Evolutionary conservation across 163 green algal genomes (phyloP), one percentile per base, ranked within the genome.

Genomic region (Prototheca wickerhamii): DNA sequence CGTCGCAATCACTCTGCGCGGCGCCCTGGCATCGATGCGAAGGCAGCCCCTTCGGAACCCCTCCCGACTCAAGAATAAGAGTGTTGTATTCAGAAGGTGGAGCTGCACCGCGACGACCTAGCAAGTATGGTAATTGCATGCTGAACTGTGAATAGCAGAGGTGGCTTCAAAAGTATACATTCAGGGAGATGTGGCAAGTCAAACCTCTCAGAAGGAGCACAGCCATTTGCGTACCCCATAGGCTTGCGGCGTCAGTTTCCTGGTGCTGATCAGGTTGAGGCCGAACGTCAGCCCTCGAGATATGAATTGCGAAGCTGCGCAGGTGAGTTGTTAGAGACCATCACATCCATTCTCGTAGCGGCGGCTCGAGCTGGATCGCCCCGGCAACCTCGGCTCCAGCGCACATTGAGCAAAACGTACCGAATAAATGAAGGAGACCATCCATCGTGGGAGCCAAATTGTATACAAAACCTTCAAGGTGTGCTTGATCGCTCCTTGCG

Each of bases 11-110:
- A 86, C 68, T 60, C 43, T 66, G 3, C 2, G 4, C 2, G 29
- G 17, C 25, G 30, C 0, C 55, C 50, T 28, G 18, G 10, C 35
- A 23, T 67, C 35, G 20, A 76, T 62, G 3, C 86, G 76, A 35
- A 95, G 66, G 63, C 90, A 92, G 15, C 80, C 89, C 4, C 89
- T 58, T 0, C 89, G 76, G 34, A 96, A 85, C 26, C 90, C 90
- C 53, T 97, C 90, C 3, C 90, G 67, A 61, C 81, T 89, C 1
- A 97, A 71, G 43, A 92, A 86, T 20, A 97, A 66, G 49, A 94
- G 91, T 34, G 78, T 86, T 42, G 88, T 92, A 60, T 87, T 96
- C 57, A 96, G 80, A 2, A 96, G 75, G 61, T 95, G 88, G 58
- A 95, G 96, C 69, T 96, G 89, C 1, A 96, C 74, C 1, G 85